phyloP scores from a whole-genome alignment of 305 asterid species.

The Stenogyne calaminthoides region DNA sequence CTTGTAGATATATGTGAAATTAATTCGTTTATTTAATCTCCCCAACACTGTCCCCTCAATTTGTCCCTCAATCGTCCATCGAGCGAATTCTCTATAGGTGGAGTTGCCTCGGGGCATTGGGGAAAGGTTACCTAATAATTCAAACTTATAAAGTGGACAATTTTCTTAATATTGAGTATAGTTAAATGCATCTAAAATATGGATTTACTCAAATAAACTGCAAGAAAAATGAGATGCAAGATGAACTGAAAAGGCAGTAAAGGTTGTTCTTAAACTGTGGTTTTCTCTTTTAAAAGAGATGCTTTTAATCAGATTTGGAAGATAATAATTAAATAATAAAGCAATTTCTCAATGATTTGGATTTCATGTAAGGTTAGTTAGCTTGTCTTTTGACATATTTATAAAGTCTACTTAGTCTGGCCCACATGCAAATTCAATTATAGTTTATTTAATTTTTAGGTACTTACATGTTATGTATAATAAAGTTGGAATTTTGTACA shows the following conservation, averaged over 20 bases:
- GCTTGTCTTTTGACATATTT: not conserved
- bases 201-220: not conserved
- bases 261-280: not conserved
- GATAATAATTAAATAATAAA: not conserved
- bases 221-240: slow-evolving; percentile 1
- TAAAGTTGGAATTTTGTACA: not conserved
- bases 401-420: slow-evolving; percentile 35
- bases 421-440: not conserved
- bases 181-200: not conserved
- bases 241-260: slow-evolving; percentile 4
- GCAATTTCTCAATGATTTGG: slow-evolving; percentile 31
- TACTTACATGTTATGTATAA: not conserved
- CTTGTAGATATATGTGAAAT: too few relatives aligned
- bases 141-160: too few relatives aligned
- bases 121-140: too few relatives aligned
- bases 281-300: not conserved
- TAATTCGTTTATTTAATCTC: too few relatives aligned
- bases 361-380: slow-evolving; percentile 5
- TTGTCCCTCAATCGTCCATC: too few relatives aligned
- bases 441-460: not conserved
- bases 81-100: too few relatives aligned
- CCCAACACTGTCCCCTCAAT: too few relatives aligned
- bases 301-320: not conserved
- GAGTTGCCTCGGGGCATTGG: too few relatives aligned
- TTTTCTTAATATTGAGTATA: too few relatives aligned